phyloP scores from a whole-genome alignment of 768 basidiomycete genomes.

The Serendipita indica region DNA sequence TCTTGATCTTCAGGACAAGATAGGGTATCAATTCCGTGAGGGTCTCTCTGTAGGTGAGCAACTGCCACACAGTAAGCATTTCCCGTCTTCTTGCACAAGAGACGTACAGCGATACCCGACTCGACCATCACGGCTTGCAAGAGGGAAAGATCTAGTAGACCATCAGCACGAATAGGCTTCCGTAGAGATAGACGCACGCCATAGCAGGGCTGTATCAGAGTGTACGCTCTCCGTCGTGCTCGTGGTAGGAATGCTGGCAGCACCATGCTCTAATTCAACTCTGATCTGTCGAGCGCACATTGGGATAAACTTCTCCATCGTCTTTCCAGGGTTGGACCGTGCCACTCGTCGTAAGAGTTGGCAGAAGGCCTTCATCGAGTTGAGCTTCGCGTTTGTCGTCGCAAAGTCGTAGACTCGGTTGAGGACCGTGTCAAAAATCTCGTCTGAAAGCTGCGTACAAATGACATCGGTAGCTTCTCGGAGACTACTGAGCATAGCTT shows the following conservation, averaged over 20 bases:
- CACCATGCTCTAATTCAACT: conserved; percentile 78
- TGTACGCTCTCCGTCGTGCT: conserved; percentile 57
- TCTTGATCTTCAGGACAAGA: conserved; percentile 66
- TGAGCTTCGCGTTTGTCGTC: conserved; percentile 78
- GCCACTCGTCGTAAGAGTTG: conserved; percentile 77
- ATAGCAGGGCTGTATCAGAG: conserved; percentile 81
- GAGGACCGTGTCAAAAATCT: conserved; percentile 71
- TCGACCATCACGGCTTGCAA: conserved; percentile 70
- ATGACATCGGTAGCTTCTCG: conserved; percentile 70
- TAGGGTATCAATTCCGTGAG: conserved; percentile 47
- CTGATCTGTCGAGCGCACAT: conserved; percentile 63
- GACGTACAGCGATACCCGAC: conserved; percentile 45
- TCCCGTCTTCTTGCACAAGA: neutral
- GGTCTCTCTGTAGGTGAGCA: conserved; percentile 52
- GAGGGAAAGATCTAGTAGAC: conserved; percentile 52
- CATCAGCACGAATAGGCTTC: conserved; percentile 1
- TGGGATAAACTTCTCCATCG: conserved; percentile 65
- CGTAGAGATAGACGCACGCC: conserved; percentile 43
- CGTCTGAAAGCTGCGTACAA: conserved; percentile 61
- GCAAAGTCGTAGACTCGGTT: conserved; percentile 76
- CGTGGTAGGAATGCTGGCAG: conserved; percentile 72
- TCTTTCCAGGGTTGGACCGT: conserved; percentile 58
- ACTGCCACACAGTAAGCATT: conserved; percentile 25
- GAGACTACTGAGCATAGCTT: conserved; percentile 59
- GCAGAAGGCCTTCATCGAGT: conserved; percentile 78